These are phyloP conservation scores for Syzygium aqueum DNA, from an alignment of 345 rosid species.

Conservation along the genomic window DNA sequence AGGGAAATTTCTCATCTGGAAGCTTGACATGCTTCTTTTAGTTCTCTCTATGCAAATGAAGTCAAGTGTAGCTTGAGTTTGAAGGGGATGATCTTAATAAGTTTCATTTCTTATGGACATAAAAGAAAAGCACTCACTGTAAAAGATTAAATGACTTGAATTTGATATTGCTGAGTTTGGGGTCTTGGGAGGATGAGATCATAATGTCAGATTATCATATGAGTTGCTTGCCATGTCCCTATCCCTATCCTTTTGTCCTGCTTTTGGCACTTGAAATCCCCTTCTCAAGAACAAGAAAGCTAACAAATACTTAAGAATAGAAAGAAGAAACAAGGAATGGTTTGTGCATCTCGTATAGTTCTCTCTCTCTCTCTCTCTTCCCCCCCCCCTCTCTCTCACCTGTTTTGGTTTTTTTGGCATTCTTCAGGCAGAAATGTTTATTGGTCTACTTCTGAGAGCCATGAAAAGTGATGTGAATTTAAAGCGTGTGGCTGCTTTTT, in stretches of 20 bases:
- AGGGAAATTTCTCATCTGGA: background rate
- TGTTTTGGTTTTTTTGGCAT: background rate
- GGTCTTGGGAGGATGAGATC: background rate
- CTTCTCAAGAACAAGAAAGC: background rate
- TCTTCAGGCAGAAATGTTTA: conserved; percentile 83
- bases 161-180: background rate
- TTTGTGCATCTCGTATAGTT: background rate
- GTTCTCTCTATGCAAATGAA: background rate
- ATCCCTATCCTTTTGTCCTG: background rate
- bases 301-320: background rate
- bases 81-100: background rate
- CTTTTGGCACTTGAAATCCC: background rate
- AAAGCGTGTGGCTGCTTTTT: conserved; percentile 80
- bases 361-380: background rate
- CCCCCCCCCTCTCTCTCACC: background rate
- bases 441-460: conserved; percentile 85
- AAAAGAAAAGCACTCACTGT: background rate
- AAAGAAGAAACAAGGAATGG: background rate
- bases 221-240: background rate
- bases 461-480: conserved; percentile 86
- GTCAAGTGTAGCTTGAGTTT: background rate
- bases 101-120: background rate
- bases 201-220: background rate
- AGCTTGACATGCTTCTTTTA: background rate
- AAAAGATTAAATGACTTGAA: background rate